A percentile compares a stretch with the other conserved stretches of the same genome.
Evolutionary conservation across 2,329 filamentous ascomycete genomes (phyloP).

Genomic region (Leptodontidium sp.): DNA sequence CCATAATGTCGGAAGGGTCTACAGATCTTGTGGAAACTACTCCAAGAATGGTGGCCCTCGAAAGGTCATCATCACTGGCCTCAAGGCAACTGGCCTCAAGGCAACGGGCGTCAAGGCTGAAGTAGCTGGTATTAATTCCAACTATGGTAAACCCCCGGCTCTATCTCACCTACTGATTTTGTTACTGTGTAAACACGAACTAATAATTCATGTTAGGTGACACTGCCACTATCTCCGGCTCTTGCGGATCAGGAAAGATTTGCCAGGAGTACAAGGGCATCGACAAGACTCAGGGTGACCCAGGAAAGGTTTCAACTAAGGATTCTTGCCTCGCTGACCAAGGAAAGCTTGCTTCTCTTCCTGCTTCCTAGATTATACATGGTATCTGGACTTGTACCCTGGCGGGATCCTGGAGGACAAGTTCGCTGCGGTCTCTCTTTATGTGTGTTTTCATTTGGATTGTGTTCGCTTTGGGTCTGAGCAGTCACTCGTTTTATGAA

Average conservation of each 20-base stretch:
- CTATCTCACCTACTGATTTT: no score
- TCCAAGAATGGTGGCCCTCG: slow-evolving; percentile 43
- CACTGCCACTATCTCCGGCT: slow-evolving; percentile 44
- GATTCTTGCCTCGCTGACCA: slow-evolving; percentile 10
- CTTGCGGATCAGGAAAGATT: slow-evolving; percentile 27
- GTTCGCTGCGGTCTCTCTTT: not conserved
- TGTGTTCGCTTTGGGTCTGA: not conserved
- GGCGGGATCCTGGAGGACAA: no score
- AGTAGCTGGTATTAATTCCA: slow-evolving; percentile 50
- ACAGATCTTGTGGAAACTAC: slow-evolving; percentile 57
- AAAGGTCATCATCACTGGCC: slow-evolving; percentile 44
- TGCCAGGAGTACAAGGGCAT: slow-evolving; percentile 20
- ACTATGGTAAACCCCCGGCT: slow-evolving; percentile 40
- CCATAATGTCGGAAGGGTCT: slow-evolving; percentile 53
- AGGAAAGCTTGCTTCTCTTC: slow-evolving; percentile 6
- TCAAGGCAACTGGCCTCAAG: slow-evolving; percentile 45
- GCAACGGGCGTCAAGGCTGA: slow-evolving; percentile 37
- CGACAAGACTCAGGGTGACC: slow-evolving; percentile 5
- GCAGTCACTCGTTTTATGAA: not conserved
- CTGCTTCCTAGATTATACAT: slow-evolving; percentile 7
- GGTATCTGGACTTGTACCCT: no score
- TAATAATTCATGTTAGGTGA: slow-evolving; percentile 37
- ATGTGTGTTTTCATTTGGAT: not conserved
- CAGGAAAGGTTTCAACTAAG: slow-evolving; percentile 6
- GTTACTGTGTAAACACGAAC: no score